Conservation (phyloP, 2,329 filamentous ascomycete species). For the Aureobasidium sp. region DNA sequence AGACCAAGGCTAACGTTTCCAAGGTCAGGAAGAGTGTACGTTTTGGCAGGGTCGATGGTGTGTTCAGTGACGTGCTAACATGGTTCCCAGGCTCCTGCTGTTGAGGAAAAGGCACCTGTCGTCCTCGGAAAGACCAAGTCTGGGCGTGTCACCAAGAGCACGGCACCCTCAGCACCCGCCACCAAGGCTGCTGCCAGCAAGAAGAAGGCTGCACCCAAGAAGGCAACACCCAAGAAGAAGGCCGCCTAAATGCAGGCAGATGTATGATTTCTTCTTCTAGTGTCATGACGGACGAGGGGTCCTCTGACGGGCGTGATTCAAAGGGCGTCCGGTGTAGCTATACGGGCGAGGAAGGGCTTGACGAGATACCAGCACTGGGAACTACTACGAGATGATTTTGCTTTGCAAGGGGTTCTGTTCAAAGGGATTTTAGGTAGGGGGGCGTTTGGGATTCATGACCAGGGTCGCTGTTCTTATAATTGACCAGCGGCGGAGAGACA, state of each 20-base stretch:
- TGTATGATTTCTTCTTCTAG: constrained; percentile 9
- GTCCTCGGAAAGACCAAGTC: constrained; percentile 77
- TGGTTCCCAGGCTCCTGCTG: constrained; percentile 51
- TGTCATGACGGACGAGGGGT: constrained; percentile 9
- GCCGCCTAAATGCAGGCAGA: constrained; percentile 17
- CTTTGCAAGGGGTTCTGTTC: constrained; percentile 10
- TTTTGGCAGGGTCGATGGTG: constrained; percentile 12
- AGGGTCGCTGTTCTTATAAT: not conserved
- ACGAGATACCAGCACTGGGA: constrained; percentile 16
- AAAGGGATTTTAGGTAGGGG: constrained; percentile 3
- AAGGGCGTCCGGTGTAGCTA: constrained; percentile 12
- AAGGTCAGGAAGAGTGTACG: constrained; percentile 39
- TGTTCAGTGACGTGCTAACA: not conserved
- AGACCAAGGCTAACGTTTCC: constrained; percentile 42
- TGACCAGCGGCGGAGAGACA: not conserved
- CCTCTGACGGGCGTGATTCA: constrained; percentile 11
- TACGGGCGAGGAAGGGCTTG: constrained; percentile 7
- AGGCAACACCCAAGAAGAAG: constrained; percentile 40
- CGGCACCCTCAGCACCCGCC: constrained; percentile 35
- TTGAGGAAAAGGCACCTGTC: constrained; percentile 60
- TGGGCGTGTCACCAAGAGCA: constrained; percentile 71
- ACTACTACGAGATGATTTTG: constrained; percentile 16
- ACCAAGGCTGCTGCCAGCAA: constrained; percentile 37
- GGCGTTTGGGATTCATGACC: constrained; percentile 12
- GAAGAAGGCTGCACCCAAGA: constrained; percentile 40